A percentile compares a stretch with the other conserved stretches of the same genome.
Evolutionary conservation across 345 rosid genomes (phyloP).

Genomic region (Chamaenerion angustifolium): DNA sequence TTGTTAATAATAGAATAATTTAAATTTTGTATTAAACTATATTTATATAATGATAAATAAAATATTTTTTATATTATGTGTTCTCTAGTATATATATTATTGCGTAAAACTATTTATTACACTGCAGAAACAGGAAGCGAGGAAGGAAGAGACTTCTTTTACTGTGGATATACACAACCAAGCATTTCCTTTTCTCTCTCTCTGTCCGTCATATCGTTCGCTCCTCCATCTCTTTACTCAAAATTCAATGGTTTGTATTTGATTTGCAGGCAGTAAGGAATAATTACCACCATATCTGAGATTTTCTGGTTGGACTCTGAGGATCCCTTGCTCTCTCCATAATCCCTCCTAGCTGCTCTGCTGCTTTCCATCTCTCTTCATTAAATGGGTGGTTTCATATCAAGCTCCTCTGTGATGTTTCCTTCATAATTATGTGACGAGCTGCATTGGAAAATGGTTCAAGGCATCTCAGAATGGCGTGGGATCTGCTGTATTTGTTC

Average conservation of each 20-base stretch:
- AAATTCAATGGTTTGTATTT: slow-evolving; percentile 7
- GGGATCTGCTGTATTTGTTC: too few relatives aligned
- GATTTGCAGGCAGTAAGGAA: slow-evolving; percentile 10
- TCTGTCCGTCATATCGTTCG: neutral
- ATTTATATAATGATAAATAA: too few relatives aligned
- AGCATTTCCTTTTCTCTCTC: neutral
- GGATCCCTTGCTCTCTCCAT: neutral
- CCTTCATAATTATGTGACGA: slow-evolving; percentile 2
- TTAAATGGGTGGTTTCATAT: neutral
- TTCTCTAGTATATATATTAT: too few relatives aligned
- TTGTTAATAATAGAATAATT: too few relatives aligned
- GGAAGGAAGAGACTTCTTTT: slow-evolving; percentile 1
- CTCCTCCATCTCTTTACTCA: slow-evolving; percentile 9
- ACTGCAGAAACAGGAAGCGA: too few relatives aligned
- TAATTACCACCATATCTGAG: slow-evolving; percentile 11
- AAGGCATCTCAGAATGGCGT: neutral
- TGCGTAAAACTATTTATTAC: too few relatives aligned
- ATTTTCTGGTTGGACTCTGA: slow-evolving; percentile 6
- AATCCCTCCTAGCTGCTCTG: neutral
- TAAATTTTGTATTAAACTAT: too few relatives aligned
- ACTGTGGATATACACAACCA: slow-evolving; percentile 4
- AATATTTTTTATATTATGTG: too few relatives aligned
- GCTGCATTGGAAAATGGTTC: neutral
- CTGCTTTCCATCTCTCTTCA: neutral
- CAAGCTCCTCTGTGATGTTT: neutral